Conservation (phyloP, 495 filamentous ascomycete genomes). For the Xylaria sp. region DNA sequence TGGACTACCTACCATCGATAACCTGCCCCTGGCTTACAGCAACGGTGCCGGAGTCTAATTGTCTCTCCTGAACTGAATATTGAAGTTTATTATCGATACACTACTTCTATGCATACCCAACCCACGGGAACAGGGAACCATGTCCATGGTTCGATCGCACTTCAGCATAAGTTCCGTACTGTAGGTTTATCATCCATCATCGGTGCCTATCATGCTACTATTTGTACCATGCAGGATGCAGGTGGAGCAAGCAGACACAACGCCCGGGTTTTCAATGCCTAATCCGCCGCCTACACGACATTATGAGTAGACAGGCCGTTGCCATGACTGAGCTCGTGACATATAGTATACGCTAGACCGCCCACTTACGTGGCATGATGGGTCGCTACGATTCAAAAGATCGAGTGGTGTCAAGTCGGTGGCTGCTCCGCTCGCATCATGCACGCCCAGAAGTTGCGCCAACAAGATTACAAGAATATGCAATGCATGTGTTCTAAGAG, state of each 20-base stretch:
- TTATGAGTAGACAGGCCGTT: neutral
- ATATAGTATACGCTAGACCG: neutral
- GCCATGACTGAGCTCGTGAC: neutral
- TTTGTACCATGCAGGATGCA: too few species aligned
- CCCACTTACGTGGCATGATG: constrained; percentile 25
- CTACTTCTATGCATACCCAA: neutral
- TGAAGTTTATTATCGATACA: neutral
- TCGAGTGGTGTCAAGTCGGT: constrained; percentile 9
- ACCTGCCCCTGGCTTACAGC: neutral
- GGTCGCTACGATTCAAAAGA: constrained; percentile 7
- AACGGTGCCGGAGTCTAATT: neutral
- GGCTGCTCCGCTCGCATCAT: constrained; percentile 21
- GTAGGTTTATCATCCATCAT: neutral
- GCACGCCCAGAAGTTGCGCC: constrained; percentile 17
- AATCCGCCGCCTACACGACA: neutral
- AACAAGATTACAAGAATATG: constrained; percentile 3
- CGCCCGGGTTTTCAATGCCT: constrained; percentile 10
- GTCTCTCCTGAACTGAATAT: neutral
- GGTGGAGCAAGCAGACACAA: neutral
- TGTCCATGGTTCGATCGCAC: neutral
- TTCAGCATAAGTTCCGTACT: neutral
- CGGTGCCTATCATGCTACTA: neutral
- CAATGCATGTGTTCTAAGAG: neutral
- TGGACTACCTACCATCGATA: neutral
- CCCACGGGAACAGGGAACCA: neutral